Conservation (phyloP, 371 early-diverging fungal genomes). For the Rhizopus sp. region DNA sequence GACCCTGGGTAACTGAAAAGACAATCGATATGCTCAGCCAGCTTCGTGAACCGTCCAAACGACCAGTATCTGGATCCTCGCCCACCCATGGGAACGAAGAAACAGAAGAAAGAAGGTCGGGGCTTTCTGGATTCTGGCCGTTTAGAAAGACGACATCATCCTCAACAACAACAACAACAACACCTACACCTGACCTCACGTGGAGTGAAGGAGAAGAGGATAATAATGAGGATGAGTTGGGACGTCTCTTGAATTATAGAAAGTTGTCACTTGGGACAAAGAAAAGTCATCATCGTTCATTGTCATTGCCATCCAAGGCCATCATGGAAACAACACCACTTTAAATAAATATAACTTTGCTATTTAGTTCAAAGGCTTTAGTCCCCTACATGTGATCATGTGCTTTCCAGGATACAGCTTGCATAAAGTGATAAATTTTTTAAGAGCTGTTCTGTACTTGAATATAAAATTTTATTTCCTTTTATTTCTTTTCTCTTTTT, state of each 20-base stretch:
- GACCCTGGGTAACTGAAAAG: conserved; percentile 56
- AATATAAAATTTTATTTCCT: too few species aligned
- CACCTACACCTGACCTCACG: background rate
- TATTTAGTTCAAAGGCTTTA: too few species aligned
- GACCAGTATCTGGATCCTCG: conserved; percentile 23
- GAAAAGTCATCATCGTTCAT: conserved; percentile 19
- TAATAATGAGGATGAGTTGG: conserved; percentile 14
- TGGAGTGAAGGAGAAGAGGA: conserved; percentile 26
- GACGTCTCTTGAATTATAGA: background rate
- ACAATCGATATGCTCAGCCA: conserved; percentile 70
- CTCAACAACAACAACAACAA: background rate
- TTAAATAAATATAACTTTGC: background rate
- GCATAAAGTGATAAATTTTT: too few species aligned
- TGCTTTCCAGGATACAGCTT: too few species aligned
- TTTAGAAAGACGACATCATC: conserved; percentile 19
- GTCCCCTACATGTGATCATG: too few species aligned
- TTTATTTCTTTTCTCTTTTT: too few species aligned
- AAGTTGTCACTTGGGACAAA: background rate
- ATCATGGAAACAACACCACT: background rate
- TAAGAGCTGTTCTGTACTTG: too few species aligned
- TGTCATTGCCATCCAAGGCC: conserved; percentile 22
- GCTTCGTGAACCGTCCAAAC: conserved; percentile 60
- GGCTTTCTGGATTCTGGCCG: conserved; percentile 27
- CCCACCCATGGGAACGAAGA: conserved; percentile 5
- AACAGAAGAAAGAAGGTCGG: conserved; percentile 15